Conservation (phyloP, 495 filamentous ascomycete species). For the Podospora conica region DNA sequence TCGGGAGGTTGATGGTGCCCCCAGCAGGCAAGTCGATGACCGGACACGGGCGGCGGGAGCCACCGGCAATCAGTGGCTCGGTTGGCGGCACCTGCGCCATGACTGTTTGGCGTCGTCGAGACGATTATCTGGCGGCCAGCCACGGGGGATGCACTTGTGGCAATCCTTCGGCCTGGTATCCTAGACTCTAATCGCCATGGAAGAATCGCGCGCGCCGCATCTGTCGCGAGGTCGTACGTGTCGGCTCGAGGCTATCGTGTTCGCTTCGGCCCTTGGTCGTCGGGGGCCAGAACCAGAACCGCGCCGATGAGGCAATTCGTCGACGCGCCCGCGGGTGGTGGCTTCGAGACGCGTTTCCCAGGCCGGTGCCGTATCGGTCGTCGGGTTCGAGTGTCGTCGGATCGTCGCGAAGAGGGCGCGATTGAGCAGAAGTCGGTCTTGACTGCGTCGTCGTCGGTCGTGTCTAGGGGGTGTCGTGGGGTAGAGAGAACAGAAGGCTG, state of each 20-base stretch:
- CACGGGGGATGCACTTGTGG: conserved; percentile 14
- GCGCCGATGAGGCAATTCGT: neutral
- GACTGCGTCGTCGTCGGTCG: conserved; percentile 9
- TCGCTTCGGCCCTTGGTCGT: neutral
- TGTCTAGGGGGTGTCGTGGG: conserved; percentile 23
- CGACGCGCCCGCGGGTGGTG: neutral
- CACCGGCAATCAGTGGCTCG: conserved; percentile 9
- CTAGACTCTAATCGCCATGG: conserved; percentile 33
- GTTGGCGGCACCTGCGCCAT: conserved; percentile 12
- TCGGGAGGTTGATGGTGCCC: conserved; percentile 55
- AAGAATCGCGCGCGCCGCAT: conserved; percentile 14
- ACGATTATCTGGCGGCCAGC: conserved; percentile 18
- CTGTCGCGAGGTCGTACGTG: conserved; percentile 2
- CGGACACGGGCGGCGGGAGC: conserved; percentile 22
- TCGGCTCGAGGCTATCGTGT: neutral
- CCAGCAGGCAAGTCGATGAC: conserved; percentile 51
- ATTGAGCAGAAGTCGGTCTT: neutral
- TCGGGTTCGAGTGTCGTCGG: neutral
- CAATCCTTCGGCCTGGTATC: conserved; percentile 25
- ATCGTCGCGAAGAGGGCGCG: conserved; percentile 2
- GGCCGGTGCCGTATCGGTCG: conserved; percentile 10
- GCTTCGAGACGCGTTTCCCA: neutral
- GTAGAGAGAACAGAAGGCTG: conserved; percentile 25
- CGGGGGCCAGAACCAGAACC: neutral
- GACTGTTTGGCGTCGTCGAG: conserved; percentile 22